Evolutionary conservation across 1,139 yeast genomes (phyloP).

Genomic region (Saccharomycopsis hybrid): DNA sequence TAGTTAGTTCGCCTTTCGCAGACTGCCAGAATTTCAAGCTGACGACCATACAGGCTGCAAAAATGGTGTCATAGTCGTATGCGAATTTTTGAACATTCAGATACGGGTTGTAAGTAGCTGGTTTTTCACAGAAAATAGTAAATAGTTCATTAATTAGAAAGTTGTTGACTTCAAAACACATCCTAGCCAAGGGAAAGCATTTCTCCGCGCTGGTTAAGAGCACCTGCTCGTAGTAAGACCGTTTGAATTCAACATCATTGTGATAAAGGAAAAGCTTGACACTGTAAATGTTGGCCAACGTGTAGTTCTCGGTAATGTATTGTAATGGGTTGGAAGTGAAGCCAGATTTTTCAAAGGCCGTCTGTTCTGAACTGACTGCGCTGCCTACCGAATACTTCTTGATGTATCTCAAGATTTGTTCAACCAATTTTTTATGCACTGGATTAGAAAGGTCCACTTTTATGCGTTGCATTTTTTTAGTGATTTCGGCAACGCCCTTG

Average conservation of each 20-base stretch:
- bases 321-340: slow-evolving; percentile 10
- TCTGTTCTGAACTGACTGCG: background rate
- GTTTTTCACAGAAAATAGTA: too few relatives aligned
- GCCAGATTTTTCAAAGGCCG: slow-evolving; percentile 12
- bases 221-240: slow-evolving; percentile 15
- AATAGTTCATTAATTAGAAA: slow-evolving; percentile 9
- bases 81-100: slow-evolving; percentile 2
- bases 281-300: slow-evolving; percentile 3
- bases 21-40: slow-evolving; percentile 14
- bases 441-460: slow-evolving; percentile 4
- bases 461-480: background rate
- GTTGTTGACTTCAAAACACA: slow-evolving; percentile 8
- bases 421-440: slow-evolving; percentile 8
- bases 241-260: slow-evolving; percentile 10
- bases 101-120: too few relatives aligned
- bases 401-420: slow-evolving; percentile 5
- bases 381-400: background rate
- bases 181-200: slow-evolving; percentile 15
- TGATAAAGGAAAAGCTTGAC: slow-evolving; percentile 1
- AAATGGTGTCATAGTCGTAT: slow-evolving; percentile 7
- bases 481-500: background rate
- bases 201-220: slow-evolving; percentile 2
- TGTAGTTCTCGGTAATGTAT: slow-evolving; percentile 6
- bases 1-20: too few relatives aligned
- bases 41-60: slow-evolving; percentile 6